These are phyloP conservation scores for Cladosporium sphaerospermum DNA, from an alignment of 2,329 filamentous ascomycete species.

Conservation along the genomic window DNA sequence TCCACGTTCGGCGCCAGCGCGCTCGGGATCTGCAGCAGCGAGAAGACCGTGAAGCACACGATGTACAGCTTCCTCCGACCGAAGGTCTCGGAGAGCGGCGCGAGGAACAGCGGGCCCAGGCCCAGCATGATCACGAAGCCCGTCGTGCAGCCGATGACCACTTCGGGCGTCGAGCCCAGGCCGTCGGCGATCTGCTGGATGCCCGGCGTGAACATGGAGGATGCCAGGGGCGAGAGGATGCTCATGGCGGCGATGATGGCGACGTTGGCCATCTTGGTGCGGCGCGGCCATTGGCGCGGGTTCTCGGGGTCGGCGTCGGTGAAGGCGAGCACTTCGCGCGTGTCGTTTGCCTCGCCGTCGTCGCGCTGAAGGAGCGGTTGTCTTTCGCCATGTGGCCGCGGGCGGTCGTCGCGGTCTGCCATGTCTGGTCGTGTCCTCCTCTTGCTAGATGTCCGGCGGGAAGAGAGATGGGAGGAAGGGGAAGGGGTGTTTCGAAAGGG, in stretches of 20 bases:
- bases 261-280: slow-evolving; percentile 44
- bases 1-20: slow-evolving; percentile 44
- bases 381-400: slow-evolving; percentile 25
- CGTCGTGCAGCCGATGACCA: slow-evolving; percentile 45
- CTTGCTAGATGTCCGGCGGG: neutral
- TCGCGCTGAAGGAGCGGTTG: slow-evolving; percentile 35
- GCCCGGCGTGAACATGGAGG: slow-evolving; percentile 48
- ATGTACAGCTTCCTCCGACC: slow-evolving; percentile 41
- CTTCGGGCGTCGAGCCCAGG: slow-evolving; percentile 35
- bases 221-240: slow-evolving; percentile 42
- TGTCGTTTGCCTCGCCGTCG: slow-evolving; percentile 30
- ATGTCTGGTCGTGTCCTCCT: neutral
- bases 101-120: slow-evolving; percentile 41
- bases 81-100: slow-evolving; percentile 43
- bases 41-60: slow-evolving; percentile 40
- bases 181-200: slow-evolving; percentile 45
- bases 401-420: neutral
- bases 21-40: slow-evolving; percentile 42
- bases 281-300: slow-evolving; percentile 41
- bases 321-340: slow-evolving; percentile 27
- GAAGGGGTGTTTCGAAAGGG: slow-evolving; percentile 3
- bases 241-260: slow-evolving; percentile 47
- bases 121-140: slow-evolving; percentile 47
- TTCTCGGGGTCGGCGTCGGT: slow-evolving; percentile 36
- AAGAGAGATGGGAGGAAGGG: neutral